Base-by-base conservation (phyloP, 805 yeast genomes). In the Priceomyces fermenticarens region DNA sequence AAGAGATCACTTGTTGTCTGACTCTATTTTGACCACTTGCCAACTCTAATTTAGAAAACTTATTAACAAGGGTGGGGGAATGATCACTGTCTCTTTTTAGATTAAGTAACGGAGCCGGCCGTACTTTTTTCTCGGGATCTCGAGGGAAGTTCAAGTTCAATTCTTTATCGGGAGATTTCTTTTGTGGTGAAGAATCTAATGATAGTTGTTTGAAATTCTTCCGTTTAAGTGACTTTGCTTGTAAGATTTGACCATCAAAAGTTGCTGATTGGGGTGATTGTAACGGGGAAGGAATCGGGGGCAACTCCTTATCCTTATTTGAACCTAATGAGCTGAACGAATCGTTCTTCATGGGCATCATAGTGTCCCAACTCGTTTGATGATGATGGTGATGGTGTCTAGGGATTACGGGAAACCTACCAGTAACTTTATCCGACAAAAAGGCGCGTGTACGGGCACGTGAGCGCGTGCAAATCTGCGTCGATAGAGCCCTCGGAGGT, bases 1-100 rank as follows among this genome's bases (percentile, higher is more conserved):
- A 65, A 25, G 66, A 57, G 33, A 70, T 65, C 10, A 70, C 67
- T 3, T 74, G 69, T 38, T 69, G 75, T 11, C 73, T 57, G 39
- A 63, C 66, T 20, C 67, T 47, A 11, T 35, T 33, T 8, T 28
- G 27, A 3, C 23, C 27, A 17, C 34, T 28, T 10, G 43, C 25
- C 20, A 58, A 37, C 8, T 59, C 63, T 42, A 63, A 40, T 23
- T 52, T 53, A 15, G 63, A 51, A 30, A 65, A 49, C 40, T 61
- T 65, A 40, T 56, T 48, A 16, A 60, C 49, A 8, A 62, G 25
- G 14, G n/a, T 16, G 12, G 39, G 3, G 14, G 11, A 15, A 14
- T 42, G 36, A 10, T 15, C 13, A 4, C 17, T 36, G 3, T 43
- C 30, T 36, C 42, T 44, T n/a, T 41, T 46, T 27, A 60, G 43